Percentiles rank a stretch among this genome's conserved stretches.
phyloP scores from a whole-genome alignment of 2,329 filamentous ascomycete genomes.

The Penicillium sumatraense region DNA sequence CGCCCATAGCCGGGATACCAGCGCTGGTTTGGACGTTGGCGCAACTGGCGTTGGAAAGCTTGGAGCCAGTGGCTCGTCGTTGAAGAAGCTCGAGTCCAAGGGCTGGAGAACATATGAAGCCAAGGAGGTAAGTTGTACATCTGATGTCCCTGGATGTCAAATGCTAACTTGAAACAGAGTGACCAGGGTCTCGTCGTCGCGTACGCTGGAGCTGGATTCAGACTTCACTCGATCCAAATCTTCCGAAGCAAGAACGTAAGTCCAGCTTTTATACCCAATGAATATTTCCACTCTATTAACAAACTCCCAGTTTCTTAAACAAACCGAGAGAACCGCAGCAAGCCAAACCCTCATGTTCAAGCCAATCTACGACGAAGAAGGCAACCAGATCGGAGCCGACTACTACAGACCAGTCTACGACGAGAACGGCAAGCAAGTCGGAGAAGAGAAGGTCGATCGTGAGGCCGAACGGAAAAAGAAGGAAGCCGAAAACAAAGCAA shows the following conservation, averaged over 20 bases:
- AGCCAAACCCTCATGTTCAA: no score
- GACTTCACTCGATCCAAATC: not conserved
- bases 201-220: slow-evolving; percentile 6
- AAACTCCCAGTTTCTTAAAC: not conserved
- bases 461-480: slow-evolving; percentile 1
- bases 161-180: not conserved
- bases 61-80: slow-evolving; percentile 9
- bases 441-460: slow-evolving; percentile 8
- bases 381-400: not conserved
- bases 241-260: slow-evolving; percentile 7
- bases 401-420: not conserved
- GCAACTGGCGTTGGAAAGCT: slow-evolving; percentile 15
- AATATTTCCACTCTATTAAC: not conserved
- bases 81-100: slow-evolving; percentile 6
- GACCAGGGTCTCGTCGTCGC: slow-evolving; percentile 4
- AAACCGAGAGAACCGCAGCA: not conserved
- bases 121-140: not conserved
- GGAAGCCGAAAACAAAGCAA: slow-evolving; percentile 6
- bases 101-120: slow-evolving; percentile 13
- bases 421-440: slow-evolving; percentile 7
- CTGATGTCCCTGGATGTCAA: not conserved
- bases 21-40: slow-evolving; percentile 10
- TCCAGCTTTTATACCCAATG: no score
- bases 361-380: no score
- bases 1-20: slow-evolving; percentile 13